A percentile compares a stretch with the other conserved stretches of the same genome.
phyloP scores from a whole-genome alignment of 352 stramenopile genomes.

The Globisporangium megalacanthum region DNA sequence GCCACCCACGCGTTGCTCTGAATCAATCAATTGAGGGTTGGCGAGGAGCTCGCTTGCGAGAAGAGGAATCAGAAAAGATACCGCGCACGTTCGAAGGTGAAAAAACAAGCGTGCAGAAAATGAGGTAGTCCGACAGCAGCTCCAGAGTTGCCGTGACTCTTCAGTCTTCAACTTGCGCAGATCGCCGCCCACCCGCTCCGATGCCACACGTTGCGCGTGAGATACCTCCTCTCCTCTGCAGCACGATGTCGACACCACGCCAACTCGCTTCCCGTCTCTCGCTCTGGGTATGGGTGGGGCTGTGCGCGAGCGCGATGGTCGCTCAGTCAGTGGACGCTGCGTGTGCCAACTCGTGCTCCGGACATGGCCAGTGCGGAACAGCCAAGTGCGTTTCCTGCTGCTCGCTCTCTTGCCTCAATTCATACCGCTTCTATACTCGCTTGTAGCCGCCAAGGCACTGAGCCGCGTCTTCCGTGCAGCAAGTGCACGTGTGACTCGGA shows the following conservation, averaged over 20 bases:
- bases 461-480: constrained; percentile 16
- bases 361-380: constrained; percentile 42
- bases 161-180: no score
- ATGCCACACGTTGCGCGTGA: no score
- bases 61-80: neutral
- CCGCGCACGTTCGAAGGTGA: no score
- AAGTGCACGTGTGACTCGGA: constrained; percentile 63
- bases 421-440: neutral
- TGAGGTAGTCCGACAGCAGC: neutral
- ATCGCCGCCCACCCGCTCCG: no score
- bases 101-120: neutral
- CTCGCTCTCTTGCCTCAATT: no score
- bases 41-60: neutral
- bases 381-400: constrained; percentile 30
- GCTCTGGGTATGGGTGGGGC: neutral
- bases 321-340: constrained; percentile 18
- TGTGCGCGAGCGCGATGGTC: constrained; percentile 5
- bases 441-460: neutral
- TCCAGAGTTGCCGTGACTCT: no score
- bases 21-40: neutral
- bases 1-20: neutral
- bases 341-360: constrained; percentile 62
- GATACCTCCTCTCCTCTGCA: no score
- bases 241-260: neutral
- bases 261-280: neutral